Conservation (phyloP, 2,329 filamentous ascomycete genomes). For the Ascochyta clinopodiicola region DNA sequence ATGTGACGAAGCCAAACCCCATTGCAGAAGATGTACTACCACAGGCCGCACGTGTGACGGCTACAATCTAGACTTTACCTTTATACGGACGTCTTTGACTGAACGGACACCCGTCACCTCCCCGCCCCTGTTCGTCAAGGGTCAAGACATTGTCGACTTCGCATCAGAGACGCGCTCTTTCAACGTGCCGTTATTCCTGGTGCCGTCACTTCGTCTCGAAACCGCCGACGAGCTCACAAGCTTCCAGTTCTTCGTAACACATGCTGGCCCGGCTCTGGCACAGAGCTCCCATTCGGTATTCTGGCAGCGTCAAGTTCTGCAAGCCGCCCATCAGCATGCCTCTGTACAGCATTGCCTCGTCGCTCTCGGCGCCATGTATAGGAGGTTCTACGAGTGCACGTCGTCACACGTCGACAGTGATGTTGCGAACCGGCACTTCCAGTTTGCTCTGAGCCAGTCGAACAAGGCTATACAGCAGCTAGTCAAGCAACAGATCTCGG, state of each 20-base stretch:
- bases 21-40: conserved; percentile 38
- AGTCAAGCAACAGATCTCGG: conserved; percentile 17
- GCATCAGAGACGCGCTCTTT: neutral
- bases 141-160: neutral
- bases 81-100: neutral
- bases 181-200: conserved; percentile 13
- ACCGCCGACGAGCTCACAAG: conserved; percentile 33
- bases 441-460: conserved; percentile 41
- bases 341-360: conserved; percentile 41
- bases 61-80: conserved; percentile 22
- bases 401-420: conserved; percentile 30
- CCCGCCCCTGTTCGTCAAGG: neutral
- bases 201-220: conserved; percentile 27
- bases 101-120: neutral
- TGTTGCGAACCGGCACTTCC: conserved; percentile 31
- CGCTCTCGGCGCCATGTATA: conserved; percentile 43
- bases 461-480: conserved; percentile 39
- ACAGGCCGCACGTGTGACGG: conserved; percentile 45
- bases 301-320: conserved; percentile 41
- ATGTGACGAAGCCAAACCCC: conserved; percentile 43
- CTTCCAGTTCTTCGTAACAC: conserved; percentile 40
- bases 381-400: conserved; percentile 33
- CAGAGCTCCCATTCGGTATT: conserved; percentile 41
- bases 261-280: conserved; percentile 33
- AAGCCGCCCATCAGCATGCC: conserved; percentile 40